Percentiles rank a stretch among this genome's conserved stretches.
These are phyloP conservation scores for Aspergillus cavernicola DNA, from an alignment of 495 filamentous ascomycete species.

Conservation along the genomic window DNA sequence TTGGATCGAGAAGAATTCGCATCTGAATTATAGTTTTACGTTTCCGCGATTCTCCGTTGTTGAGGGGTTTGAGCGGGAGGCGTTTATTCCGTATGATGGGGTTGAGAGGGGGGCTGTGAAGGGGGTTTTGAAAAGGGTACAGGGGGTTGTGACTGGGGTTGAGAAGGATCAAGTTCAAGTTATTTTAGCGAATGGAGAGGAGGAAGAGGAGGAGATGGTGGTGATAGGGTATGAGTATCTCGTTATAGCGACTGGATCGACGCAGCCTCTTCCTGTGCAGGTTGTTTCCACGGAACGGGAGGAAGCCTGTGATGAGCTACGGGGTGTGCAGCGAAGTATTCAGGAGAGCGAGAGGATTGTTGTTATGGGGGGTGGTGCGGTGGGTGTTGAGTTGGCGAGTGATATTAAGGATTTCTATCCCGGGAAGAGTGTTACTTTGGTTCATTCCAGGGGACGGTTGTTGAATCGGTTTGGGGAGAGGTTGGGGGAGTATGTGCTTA, in stretches of 20 bases:
- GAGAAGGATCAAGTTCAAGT: background rate
- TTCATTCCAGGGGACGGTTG: slow-evolving; percentile 49
- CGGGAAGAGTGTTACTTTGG: slow-evolving; percentile 47
- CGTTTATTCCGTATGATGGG: slow-evolving; percentile 42
- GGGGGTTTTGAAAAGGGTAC: slow-evolving; percentile 42
- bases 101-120: slow-evolving; percentile 25
- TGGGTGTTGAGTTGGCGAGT: slow-evolving; percentile 49
- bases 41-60: slow-evolving; percentile 43
- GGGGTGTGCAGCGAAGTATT: slow-evolving; percentile 20
- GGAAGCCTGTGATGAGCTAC: slow-evolving; percentile 19
- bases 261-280: slow-evolving; percentile 15
- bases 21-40: slow-evolving; percentile 56
- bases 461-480: slow-evolving; percentile 41
- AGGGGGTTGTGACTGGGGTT: slow-evolving; percentile 11
- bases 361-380: slow-evolving; percentile 51
- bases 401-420: slow-evolving; percentile 51
- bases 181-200: background rate
- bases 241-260: slow-evolving; percentile 32
- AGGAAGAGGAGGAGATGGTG: slow-evolving; percentile 10
- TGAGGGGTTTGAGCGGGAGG: slow-evolving; percentile 36
- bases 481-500: slow-evolving; percentile 33
- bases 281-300: slow-evolving; percentile 6
- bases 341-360: slow-evolving; percentile 33
- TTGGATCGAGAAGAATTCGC: slow-evolving; percentile 54
- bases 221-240: slow-evolving; percentile 31